Percentiles rank a stretch among this genome's conserved stretches.
Conservation (phyloP, 805 yeast species). For the Saccharomycopsis sp. region DNA sequence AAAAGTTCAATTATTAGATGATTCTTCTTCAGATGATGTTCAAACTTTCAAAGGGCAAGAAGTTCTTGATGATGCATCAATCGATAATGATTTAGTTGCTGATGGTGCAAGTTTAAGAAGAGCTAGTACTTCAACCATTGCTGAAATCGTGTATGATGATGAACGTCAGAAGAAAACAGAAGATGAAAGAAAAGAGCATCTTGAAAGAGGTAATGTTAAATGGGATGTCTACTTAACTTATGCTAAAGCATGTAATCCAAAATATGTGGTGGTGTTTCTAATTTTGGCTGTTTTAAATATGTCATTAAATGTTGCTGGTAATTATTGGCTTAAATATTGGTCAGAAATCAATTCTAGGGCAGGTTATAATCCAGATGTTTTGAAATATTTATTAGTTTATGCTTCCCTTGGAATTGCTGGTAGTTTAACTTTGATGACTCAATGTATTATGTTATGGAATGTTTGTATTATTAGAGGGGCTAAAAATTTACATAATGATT, state of each 20-base stretch:
- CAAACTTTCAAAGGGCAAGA: constrained; percentile 6
- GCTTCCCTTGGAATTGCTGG: constrained; percentile 62
- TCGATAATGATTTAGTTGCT: constrained; percentile 4
- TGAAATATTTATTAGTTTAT: constrained; percentile 64
- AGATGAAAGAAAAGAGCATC: constrained; percentile 48
- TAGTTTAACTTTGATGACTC: constrained; percentile 49
- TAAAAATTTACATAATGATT: constrained; percentile 55
- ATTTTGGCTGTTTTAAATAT: constrained; percentile 46
- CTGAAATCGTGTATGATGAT: constrained; percentile 25
- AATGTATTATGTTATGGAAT: constrained; percentile 64
- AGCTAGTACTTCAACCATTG: constrained; percentile 48
- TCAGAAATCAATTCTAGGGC: constrained; percentile 71
- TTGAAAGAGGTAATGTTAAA: constrained; percentile 89
- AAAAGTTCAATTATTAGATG: too few species aligned
- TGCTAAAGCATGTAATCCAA: constrained; percentile 77
- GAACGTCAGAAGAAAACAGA: constrained; percentile 29
- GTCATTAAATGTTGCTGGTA: constrained; percentile 54
- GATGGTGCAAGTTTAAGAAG: constrained; percentile 40
- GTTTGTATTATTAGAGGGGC: constrained; percentile 81
- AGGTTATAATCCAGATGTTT: constrained; percentile 66
- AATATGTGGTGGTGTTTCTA: constrained; percentile 49
- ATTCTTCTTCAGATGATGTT: too few species aligned
- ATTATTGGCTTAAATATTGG: constrained; percentile 96
- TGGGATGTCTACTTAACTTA: constrained; percentile 77
- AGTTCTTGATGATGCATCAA: constrained; percentile 1